Evolutionary conservation across 2,329 filamentous ascomycete genomes (phyloP).

Genomic region (Pseudogymnoascus verrucosus): DNA sequence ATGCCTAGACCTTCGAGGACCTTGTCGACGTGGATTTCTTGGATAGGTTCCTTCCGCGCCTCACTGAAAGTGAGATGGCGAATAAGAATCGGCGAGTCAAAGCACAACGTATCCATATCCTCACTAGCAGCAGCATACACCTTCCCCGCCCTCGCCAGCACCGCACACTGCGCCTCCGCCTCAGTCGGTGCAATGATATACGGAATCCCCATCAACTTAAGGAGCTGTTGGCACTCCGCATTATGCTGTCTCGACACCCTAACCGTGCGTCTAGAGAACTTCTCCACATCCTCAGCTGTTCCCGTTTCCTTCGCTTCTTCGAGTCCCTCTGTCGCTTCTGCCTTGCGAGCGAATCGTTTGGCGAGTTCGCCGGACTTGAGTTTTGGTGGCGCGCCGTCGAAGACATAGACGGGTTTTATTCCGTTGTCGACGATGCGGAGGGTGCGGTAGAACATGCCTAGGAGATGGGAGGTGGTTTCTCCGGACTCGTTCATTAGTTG

Average conservation of each 20-base stretch:
- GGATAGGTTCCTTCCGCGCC: conserved; percentile 94
- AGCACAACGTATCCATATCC: conserved; percentile 98
- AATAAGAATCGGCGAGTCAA: conserved; percentile 82
- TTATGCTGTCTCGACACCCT: conserved; percentile 96
- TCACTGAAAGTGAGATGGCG: conserved; percentile 95
- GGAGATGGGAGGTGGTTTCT: conserved; percentile 94
- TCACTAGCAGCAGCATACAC: conserved; percentile 95
- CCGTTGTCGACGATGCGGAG: conserved; percentile 97
- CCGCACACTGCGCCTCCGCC: conserved; percentile 93
- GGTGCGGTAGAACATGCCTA: conserved; percentile 99
- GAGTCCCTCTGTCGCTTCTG: conserved; percentile 79
- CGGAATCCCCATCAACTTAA: conserved; percentile 93
- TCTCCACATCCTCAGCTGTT: conserved; percentile 95
- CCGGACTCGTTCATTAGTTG: conserved; percentile 92
- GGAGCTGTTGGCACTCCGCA: conserved; percentile 78
- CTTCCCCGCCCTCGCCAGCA: conserved; percentile 80
- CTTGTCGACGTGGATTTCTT: conserved; percentile 83
- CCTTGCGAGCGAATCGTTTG: conserved; percentile 91
- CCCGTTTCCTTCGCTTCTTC: conserved; percentile 97
- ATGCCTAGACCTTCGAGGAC: conserved; percentile 81
- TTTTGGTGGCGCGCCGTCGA: conserved; percentile 93
- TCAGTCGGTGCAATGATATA: conserved; percentile 94
- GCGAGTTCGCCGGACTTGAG: conserved; percentile 96
- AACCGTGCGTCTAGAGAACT: conserved; percentile 89
- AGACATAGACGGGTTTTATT: conserved; percentile 97